These are phyloP conservation scores for Trametes gibbosa DNA, from an alignment of 768 basidiomycete species.

Conservation along the genomic window DNA sequence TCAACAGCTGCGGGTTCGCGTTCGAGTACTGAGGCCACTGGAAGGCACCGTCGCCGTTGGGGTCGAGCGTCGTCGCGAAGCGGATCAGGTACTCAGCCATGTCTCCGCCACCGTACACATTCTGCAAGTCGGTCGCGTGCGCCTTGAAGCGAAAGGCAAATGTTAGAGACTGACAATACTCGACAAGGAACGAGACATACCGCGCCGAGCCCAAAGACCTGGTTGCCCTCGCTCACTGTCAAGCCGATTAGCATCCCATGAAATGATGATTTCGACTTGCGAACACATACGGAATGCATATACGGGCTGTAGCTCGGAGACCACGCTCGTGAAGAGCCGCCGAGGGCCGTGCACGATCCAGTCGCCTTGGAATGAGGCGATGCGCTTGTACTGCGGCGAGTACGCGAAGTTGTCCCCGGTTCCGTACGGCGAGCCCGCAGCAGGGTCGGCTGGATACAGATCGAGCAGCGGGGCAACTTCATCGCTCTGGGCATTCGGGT, in stretches of 20 bases:
- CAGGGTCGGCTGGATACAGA: conserved; percentile 21
- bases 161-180: too few relatives aligned
- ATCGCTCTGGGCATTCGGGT: neutral
- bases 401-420: conserved; percentile 13
- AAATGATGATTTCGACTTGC: neutral
- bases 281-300: neutral
- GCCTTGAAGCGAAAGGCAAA: neutral
- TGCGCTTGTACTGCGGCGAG: conserved; percentile 26
- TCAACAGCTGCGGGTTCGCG: conserved; percentile 18
- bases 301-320: neutral
- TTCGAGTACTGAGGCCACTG: conserved; percentile 26
- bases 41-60: conserved; percentile 17
- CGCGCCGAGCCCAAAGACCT: conserved; percentile 1
- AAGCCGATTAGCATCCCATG: neutral
- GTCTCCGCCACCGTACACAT: conserved; percentile 12
- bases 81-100: conserved; percentile 26
- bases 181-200: neutral
- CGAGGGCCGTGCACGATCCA: conserved; percentile 23
- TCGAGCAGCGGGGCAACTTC: neutral
- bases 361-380: conserved; percentile 27
- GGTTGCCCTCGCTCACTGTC: neutral
- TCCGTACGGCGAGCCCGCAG: conserved; percentile 22
- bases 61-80: conserved; percentile 27
- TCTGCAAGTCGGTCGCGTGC: conserved; percentile 12
- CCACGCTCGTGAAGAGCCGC: conserved; percentile 6